Conservation (phyloP, 1,139 yeast genomes). For the Debaryomyces udenii region DNA sequence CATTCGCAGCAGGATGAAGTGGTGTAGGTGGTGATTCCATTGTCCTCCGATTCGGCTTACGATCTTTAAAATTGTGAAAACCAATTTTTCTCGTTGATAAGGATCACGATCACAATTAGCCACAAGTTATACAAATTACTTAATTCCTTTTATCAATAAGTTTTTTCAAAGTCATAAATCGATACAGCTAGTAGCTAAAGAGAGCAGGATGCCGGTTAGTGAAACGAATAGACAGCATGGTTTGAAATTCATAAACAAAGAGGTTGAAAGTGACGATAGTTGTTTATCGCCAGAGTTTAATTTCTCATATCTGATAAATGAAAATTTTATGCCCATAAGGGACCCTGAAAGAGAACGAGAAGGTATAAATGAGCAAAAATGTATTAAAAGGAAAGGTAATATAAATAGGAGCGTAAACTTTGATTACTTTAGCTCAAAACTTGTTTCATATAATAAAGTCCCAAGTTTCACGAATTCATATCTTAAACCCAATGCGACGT, state of each 20-base stretch:
- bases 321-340: not conserved
- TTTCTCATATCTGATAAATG: constrained; percentile 7
- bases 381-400: not conserved
- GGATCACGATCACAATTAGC: constrained; percentile 10
- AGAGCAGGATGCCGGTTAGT: constrained; percentile 16
- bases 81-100: constrained; percentile 11
- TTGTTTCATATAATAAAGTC: constrained; percentile 13
- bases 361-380: not conserved
- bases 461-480: constrained; percentile 36
- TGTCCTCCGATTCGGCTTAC: constrained; percentile 9
- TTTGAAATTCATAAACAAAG: constrained; percentile 1
- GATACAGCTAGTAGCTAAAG: not conserved
- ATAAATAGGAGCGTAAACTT: constrained; percentile 6
- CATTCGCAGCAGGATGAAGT: constrained; percentile 49
- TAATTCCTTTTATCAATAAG: not conserved
- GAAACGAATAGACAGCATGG: constrained; percentile 11
- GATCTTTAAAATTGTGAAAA: constrained; percentile 1
- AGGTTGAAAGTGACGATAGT: constrained; percentile 3
- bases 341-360: too few species aligned
- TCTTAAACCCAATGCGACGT: constrained; percentile 65
- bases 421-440: constrained; percentile 10
- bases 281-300: constrained; percentile 7
- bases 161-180: not conserved
- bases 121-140: not conserved
- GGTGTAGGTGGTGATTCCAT: constrained; percentile 48